phyloP scores from a whole-genome alignment of 1,139 yeast genomes.

The Saccharomyces hybrid region DNA sequence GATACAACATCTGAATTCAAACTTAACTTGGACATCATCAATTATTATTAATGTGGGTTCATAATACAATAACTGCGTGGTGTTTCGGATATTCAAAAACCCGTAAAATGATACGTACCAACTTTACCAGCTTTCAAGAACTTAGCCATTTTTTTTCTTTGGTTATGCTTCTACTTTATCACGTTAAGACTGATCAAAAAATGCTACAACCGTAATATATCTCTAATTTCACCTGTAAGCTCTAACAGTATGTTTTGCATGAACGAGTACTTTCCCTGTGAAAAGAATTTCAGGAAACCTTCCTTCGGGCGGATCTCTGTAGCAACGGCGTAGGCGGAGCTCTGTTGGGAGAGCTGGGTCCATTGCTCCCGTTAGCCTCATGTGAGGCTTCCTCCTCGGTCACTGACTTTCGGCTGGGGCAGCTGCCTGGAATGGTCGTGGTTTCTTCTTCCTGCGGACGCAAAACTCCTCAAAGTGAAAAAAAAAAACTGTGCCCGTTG shows the following conservation, averaged over 20 bases:
- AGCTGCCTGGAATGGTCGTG: neutral
- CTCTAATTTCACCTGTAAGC: neutral
- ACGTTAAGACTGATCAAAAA: neutral
- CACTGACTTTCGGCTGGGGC: neutral
- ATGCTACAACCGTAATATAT: neutral
- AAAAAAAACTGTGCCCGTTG: neutral
- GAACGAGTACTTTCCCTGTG: neutral
- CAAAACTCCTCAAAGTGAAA: neutral
- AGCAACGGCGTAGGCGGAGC: neutral
- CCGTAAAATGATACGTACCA: slow-evolving; percentile 32
- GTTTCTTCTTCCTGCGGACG: neutral
- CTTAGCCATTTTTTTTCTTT: slow-evolving; percentile 66
- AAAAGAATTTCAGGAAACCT: neutral
- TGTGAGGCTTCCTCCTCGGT: neutral
- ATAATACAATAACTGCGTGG: neutral
- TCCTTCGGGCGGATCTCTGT: neutral
- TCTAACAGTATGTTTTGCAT: neutral
- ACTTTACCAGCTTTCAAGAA: slow-evolving; percentile 99
- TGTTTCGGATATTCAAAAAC: neutral
- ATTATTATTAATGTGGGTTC: neutral
- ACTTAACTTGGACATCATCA: neutral
- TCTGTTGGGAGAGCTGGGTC: neutral
- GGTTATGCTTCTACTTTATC: slow-evolving; percentile 27
- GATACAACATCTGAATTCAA: neutral
- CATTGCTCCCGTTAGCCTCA: neutral